Conservation (phyloP, 2,329 filamentous ascomycete genomes). For the Arthroderma sp. region DNA sequence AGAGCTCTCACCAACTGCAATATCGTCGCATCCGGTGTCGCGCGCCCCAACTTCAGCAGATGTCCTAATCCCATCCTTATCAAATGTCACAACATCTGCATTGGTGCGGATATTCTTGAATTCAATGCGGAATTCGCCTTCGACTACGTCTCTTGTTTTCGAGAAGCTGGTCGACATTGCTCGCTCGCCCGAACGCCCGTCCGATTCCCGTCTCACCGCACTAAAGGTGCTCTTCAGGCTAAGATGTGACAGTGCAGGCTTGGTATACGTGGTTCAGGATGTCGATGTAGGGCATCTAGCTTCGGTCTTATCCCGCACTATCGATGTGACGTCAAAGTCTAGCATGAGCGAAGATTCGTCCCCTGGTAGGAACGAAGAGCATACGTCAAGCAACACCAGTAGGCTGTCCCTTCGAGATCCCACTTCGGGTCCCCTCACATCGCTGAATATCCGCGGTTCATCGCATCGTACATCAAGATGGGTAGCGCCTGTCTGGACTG, state of each 20-base stretch:
- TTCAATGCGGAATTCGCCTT: conserved; percentile 51
- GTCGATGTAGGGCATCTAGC: conserved; percentile 64
- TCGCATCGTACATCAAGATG: conserved; percentile 21
- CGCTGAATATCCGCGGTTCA: conserved; percentile 22
- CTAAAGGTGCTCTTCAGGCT: conserved; percentile 72
- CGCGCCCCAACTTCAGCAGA: conserved; percentile 20
- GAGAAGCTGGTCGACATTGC: conserved; percentile 52
- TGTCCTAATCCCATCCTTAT: conserved; percentile 21
- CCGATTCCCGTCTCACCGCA: conserved; percentile 57
- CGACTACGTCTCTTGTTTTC: conserved; percentile 52
- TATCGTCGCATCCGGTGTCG: conserved; percentile 25
- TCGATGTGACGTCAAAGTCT: conserved; percentile 36
- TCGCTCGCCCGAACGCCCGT: conserved; percentile 45
- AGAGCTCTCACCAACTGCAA: conserved; percentile 20
- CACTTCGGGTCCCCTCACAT: conserved; percentile 17
- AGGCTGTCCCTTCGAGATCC: conserved; percentile 22
- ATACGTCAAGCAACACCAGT: conserved; percentile 16
- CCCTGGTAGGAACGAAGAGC: conserved; percentile 26
- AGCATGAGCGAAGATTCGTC: conserved; percentile 30
- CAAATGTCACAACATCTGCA: conserved; percentile 56
- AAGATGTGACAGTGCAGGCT: conserved; percentile 66
- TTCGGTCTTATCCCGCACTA: conserved; percentile 53
- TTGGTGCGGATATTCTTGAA: conserved; percentile 65
- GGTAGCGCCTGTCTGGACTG: conserved; percentile 42
- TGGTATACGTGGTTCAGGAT: conserved; percentile 56